These are phyloP conservation scores for Scenedesmus sp. DNA, from an alignment of 163 green algal species.

Conservation along the genomic window DNA sequence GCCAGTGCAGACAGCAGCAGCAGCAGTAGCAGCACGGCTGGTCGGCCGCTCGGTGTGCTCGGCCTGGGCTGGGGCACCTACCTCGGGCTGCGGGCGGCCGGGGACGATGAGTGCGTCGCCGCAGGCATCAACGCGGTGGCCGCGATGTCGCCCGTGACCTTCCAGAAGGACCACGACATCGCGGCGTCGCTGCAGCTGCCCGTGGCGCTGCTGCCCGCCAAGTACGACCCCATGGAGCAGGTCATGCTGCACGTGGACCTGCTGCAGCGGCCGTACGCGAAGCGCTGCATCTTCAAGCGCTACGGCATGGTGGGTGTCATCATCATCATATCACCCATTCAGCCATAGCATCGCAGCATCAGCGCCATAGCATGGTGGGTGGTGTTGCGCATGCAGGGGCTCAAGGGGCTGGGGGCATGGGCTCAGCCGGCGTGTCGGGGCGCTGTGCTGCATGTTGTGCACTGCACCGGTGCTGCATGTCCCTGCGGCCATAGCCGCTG, in stretches of 20 bases:
- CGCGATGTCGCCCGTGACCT: constrained; percentile 29
- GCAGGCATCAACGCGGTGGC: background rate
- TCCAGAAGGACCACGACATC: constrained; percentile 12
- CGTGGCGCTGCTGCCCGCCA: constrained; percentile 45
- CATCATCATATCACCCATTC: background rate
- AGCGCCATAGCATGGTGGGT: too few relatives aligned
- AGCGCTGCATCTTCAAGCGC: constrained; percentile 38
- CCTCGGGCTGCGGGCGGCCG: background rate
- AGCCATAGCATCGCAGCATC: too few relatives aligned
- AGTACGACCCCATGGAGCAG: constrained; percentile 47
- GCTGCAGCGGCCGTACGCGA: background rate
- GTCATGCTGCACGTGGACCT: constrained; percentile 26
- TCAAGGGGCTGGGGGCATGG: too few relatives aligned
- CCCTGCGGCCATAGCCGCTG: too few relatives aligned
- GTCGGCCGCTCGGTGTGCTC: constrained; percentile 25
- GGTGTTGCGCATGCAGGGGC: background rate
- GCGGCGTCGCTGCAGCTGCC: background rate
- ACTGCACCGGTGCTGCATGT: too few relatives aligned
- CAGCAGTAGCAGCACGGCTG: background rate
- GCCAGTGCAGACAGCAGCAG: background rate
- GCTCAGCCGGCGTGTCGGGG: too few relatives aligned
- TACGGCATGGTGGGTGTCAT: constrained; percentile 34
- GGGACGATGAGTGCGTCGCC: background rate
- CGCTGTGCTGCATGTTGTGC: too few relatives aligned
- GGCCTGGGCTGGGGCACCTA: constrained; percentile 41